Percentiles rank a stretch among this genome's conserved stretches.
Evolutionary conservation across 257 asterid genomes (phyloP).

Genomic region (Jacaranda mimosifolia): DNA sequence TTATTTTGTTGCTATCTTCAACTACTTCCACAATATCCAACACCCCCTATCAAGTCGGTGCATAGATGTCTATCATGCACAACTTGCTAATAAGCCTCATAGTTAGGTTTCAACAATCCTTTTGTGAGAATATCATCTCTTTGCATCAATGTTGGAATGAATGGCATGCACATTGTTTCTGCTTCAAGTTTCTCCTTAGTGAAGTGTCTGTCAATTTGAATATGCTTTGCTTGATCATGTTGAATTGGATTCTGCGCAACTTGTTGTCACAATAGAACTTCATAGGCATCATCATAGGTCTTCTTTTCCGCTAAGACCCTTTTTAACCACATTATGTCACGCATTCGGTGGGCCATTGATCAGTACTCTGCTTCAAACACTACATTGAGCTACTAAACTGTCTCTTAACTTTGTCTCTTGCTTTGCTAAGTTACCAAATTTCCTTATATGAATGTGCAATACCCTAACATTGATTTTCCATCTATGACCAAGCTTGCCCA

Average conservation of each 20-base stretch:
- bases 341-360: neutral
- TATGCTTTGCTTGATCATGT: neutral
- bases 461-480: neutral
- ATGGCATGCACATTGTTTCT: neutral
- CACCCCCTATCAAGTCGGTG: constrained; percentile 10
- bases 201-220: neutral
- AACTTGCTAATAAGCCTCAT: neutral
- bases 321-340: neutral
- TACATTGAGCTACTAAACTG: no score
- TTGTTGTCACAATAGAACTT: neutral
- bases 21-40: no score
- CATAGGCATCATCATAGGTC: neutral
- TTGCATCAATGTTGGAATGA: neutral
- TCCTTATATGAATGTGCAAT: no score
- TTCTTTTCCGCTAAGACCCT: neutral
- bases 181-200: neutral
- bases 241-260: neutral
- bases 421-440: neutral
- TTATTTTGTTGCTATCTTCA: no score
- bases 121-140: neutral
- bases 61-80: constrained; percentile 14
- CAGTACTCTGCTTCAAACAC: no score
- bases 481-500: neutral
- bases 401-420: neutral
- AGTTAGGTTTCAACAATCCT: neutral